A percentile compares a stretch with the other conserved stretches of the same genome.
These are phyloP conservation scores for Apiospora arundinis DNA, from an alignment of 2,329 filamentous ascomycete species.

Conservation along the genomic window DNA sequence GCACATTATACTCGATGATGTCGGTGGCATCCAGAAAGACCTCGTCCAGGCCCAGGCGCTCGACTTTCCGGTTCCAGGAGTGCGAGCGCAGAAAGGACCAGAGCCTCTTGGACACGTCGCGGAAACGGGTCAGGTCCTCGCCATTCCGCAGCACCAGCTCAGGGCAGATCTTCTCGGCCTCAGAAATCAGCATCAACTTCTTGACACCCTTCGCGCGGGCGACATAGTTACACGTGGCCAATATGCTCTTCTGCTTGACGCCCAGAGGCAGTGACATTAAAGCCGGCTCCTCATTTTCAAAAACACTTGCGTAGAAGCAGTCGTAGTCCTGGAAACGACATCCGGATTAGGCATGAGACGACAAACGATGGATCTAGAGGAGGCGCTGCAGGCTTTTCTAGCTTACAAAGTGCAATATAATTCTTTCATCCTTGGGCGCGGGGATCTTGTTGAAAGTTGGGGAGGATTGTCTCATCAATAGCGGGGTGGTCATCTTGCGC, in stretches of 20 bases:
- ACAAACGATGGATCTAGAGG: neutral
- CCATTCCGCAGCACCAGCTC: slow-evolving; percentile 86
- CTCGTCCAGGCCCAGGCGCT: slow-evolving; percentile 91
- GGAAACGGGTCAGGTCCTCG: slow-evolving; percentile 84
- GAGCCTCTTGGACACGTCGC: slow-evolving; percentile 82
- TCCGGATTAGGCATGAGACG: slow-evolving; percentile 20
- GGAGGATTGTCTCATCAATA: neutral
- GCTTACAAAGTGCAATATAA: slow-evolving; percentile 83
- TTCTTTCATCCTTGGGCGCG: slow-evolving; percentile 64
- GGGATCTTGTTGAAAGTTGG: slow-evolving; percentile 26
- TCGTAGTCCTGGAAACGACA: slow-evolving; percentile 68
- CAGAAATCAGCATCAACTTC: slow-evolving; percentile 85
- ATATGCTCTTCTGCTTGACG: slow-evolving; percentile 90
- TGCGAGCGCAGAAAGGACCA: slow-evolving; percentile 75
- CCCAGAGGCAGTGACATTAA: slow-evolving; percentile 78
- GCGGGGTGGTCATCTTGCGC: slow-evolving; percentile 16
- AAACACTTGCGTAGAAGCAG: slow-evolving; percentile 93
- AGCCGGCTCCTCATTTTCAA: slow-evolving; percentile 79
- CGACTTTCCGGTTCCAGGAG: slow-evolving; percentile 79
- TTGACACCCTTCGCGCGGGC: slow-evolving; percentile 74
- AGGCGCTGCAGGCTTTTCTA: slow-evolving; percentile 20
- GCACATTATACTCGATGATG: slow-evolving; percentile 81
- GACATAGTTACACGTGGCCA: slow-evolving; percentile 94
- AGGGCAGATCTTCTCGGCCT: slow-evolving; percentile 81
- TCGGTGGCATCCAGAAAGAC: slow-evolving; percentile 86